phyloP scores from a whole-genome alignment of 2,329 filamentous ascomycete genomes.

The Diaporthe vexans region DNA sequence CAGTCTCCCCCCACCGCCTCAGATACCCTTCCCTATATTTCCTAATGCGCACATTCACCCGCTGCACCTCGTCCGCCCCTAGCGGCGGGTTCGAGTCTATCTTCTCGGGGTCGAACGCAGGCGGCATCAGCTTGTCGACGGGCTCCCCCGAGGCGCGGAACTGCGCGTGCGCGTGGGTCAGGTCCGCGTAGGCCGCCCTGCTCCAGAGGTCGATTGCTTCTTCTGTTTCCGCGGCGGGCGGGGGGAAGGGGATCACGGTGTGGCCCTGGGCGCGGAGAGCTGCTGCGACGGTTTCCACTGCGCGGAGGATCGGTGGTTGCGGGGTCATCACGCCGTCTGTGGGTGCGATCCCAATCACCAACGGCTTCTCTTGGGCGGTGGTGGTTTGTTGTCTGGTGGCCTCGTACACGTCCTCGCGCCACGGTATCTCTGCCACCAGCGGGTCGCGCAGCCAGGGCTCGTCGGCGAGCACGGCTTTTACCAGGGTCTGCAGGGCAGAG shows the following conservation, averaged over 20 bases:
- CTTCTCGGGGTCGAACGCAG: constrained; percentile 11
- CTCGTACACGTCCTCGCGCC: constrained; percentile 3
- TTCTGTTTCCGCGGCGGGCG: neutral
- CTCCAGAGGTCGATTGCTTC: constrained; percentile 6
- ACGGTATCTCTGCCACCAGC: neutral
- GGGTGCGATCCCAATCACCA: constrained; percentile 4
- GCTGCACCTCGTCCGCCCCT: neutral
- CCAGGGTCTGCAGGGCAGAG: neutral
- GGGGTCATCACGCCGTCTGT: constrained; percentile 5
- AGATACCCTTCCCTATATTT: constrained; percentile 28
- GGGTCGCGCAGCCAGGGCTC: constrained; percentile 27
- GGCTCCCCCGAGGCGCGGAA: constrained; percentile 30
- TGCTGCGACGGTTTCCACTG: neutral
- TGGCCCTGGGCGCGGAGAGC: neutral
- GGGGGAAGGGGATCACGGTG: neutral
- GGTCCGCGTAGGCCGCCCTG: neutral
- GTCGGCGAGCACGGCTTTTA: neutral
- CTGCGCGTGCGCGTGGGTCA: constrained; percentile 22
- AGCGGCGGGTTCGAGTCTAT: neutral
- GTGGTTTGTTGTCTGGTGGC: neutral
- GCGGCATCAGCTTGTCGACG: constrained; percentile 1
- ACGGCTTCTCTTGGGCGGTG: neutral
- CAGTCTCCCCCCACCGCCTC: constrained; percentile 15
- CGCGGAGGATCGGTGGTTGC: constrained; percentile 12
- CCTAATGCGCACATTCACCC: neutral